Evolutionary conservation across 495 filamentous ascomycete genomes (phyloP).

Genomic region (Penicillium steckii): DNA sequence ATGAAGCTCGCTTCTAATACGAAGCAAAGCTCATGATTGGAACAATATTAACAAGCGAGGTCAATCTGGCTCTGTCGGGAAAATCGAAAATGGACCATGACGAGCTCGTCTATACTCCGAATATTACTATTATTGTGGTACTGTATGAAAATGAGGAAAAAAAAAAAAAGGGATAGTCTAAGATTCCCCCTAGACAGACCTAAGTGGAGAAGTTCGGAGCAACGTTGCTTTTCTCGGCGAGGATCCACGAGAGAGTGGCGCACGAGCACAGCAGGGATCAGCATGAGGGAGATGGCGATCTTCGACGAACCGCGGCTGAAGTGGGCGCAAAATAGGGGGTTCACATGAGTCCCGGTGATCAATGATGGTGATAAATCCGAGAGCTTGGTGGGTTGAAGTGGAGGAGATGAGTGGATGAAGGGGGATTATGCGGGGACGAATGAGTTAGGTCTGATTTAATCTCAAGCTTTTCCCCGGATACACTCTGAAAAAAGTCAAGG

Average conservation of each 20-base stretch:
- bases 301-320: constrained; percentile 24
- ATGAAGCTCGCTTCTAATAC: background rate
- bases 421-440: constrained; percentile 6
- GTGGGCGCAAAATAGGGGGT: constrained; percentile 8
- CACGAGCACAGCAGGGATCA: constrained; percentile 13
- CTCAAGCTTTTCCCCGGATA: background rate
- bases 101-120: too few relatives aligned
- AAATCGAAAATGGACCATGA: background rate
- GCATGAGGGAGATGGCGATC: constrained; percentile 27
- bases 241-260: constrained; percentile 13
- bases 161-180: background rate
- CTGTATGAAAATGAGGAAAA: too few relatives aligned
- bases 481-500: too few relatives aligned
- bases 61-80: too few relatives aligned
- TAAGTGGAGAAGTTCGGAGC: constrained; percentile 12
- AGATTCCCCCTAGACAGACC: background rate
- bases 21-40: background rate
- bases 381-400: background rate
- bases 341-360: constrained; percentile 4
- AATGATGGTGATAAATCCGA: background rate
- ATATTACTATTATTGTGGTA: too few relatives aligned
- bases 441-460: background rate
- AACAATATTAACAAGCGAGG: constrained; percentile 9
- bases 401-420: background rate
- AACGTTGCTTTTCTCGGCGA: constrained; percentile 16